Conservation (phyloP, 768 basidiomycete species). For the Xerocomus potaroensis region DNA sequence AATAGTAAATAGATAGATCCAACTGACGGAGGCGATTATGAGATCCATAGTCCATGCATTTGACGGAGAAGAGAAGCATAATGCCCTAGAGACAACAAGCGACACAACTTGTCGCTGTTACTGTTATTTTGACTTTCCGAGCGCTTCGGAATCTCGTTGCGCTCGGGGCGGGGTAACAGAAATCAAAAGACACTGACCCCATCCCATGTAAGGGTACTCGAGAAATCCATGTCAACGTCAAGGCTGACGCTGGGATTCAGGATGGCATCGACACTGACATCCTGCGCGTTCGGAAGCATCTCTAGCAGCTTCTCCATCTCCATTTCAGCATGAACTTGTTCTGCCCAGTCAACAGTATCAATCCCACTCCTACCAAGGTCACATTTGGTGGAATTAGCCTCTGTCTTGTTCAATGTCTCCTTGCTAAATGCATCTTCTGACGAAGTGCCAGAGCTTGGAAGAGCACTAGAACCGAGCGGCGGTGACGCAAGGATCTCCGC, state of each 20-base stretch:
- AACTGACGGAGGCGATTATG: conserved; percentile 10
- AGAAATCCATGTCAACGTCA: conserved; percentile 29
- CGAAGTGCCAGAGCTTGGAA: conserved; percentile 30
- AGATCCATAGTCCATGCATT: conserved; percentile 18
- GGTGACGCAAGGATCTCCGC: conserved; percentile 35
- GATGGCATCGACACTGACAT: conserved; percentile 24
- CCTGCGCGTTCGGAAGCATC: conserved; percentile 40
- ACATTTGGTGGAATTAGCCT: conserved; percentile 4
- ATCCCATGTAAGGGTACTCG: conserved; percentile 26
- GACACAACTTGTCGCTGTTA: conserved; percentile 3
- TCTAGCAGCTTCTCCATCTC: conserved; percentile 63
- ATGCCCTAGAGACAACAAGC: conserved; percentile 7
- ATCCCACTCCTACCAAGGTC: conserved; percentile 18
- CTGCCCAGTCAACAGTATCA: conserved; percentile 24
- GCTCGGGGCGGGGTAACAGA: neutral
- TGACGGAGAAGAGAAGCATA: conserved; percentile 12
- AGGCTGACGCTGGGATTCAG: conserved; percentile 12
- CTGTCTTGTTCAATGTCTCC: conserved; percentile 22
- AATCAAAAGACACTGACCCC: conserved; percentile 27
- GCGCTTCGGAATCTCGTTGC: conserved; percentile 1
- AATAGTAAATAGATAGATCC: conserved; percentile 24
- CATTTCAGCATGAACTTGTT: conserved; percentile 36
- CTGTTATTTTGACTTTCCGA: conserved; percentile 17
- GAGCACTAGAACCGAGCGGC: conserved; percentile 29
- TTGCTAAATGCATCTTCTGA: conserved; percentile 27